Conservation (phyloP, 192 early-diverging fungal species). For the Coemansia sp. region DNA sequence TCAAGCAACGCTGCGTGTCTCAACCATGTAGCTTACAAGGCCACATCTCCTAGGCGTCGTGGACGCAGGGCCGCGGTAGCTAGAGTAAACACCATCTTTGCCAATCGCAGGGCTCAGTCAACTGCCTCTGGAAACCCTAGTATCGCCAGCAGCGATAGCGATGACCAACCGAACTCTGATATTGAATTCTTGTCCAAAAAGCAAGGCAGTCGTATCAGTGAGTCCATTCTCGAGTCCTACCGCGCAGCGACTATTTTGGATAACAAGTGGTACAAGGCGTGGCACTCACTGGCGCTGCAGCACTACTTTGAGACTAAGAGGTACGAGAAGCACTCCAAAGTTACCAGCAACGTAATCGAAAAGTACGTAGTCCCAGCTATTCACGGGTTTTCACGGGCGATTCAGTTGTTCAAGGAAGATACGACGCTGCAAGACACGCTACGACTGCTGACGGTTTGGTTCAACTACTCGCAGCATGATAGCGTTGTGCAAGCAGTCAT, state of each 20-base stretch:
- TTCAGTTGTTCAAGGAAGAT: slow-evolving; percentile 83
- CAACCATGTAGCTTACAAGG: not conserved
- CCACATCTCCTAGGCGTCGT: not conserved
- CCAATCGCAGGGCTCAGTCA: not conserved
- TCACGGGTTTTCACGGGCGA: slow-evolving; percentile 93
- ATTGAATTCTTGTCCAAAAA: slow-evolving; percentile 31
- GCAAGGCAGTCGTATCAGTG: slow-evolving; percentile 35
- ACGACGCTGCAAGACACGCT: slow-evolving; percentile 95
- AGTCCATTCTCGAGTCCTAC: slow-evolving; percentile 81
- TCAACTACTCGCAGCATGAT: slow-evolving; percentile 89
- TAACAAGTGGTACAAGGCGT: slow-evolving; percentile 97
- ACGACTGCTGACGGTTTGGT: slow-evolving; percentile 92
- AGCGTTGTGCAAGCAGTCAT: slow-evolving; percentile 88
- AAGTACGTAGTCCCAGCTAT: slow-evolving; percentile 79
- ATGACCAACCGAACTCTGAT: slow-evolving; percentile 14
- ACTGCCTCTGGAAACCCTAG: not conserved
- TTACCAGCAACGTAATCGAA: slow-evolving; percentile 66
- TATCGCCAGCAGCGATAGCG: not conserved
- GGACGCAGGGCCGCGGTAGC: not conserved
- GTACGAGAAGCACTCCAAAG: slow-evolving; percentile 66
- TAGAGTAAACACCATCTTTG: not conserved
- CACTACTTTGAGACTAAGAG: slow-evolving; percentile 87
- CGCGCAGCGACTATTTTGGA: slow-evolving; percentile 88
- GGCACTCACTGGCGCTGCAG: slow-evolving; percentile 94
- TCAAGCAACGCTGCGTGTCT: not conserved